Percentiles rank a stretch among this genome's conserved stretches.
Conservation (phyloP, 2,329 filamentous ascomycete genomes). For the Fusarium sp. region DNA sequence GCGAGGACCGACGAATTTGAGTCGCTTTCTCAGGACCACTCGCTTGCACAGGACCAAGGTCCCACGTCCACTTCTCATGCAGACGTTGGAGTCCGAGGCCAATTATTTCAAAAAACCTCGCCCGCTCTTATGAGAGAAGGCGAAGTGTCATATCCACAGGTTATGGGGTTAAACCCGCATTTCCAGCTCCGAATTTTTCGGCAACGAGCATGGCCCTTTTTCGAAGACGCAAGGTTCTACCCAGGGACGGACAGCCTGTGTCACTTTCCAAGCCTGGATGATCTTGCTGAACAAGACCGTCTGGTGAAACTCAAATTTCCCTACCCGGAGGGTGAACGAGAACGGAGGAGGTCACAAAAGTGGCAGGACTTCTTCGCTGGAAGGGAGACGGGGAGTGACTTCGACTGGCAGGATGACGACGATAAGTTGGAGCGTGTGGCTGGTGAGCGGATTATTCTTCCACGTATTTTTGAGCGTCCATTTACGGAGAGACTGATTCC, state of each 20-base stretch:
- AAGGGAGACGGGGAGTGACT: neutral
- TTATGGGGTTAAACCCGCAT: neutral
- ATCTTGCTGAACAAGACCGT: neutral
- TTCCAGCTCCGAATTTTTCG: neutral
- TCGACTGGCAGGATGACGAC: neutral
- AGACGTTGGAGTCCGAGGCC: neutral
- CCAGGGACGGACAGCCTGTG: neutral
- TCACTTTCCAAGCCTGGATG: neutral
- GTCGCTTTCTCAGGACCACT: neutral
- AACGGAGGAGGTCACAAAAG: neutral
- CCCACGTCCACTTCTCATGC: neutral
- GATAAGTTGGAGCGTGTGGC: neutral
- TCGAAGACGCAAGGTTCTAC: constrained; percentile 13
- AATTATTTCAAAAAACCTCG: neutral
- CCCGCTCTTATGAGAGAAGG: neutral
- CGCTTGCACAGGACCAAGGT: neutral
- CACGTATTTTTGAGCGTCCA: neutral
- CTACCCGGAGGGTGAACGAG: neutral
- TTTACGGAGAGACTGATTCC: neutral
- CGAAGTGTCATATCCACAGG: neutral
- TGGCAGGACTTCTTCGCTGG: neutral
- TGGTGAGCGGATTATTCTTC: neutral
- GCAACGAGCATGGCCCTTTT: constrained; percentile 28
- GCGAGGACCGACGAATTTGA: neutral
- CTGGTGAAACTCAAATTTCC: neutral